Percentiles rank a stretch among this genome's conserved stretches.
Conservation (phyloP, 1,284 basidiomycete species). For the Mycosarcoma mackinlayi region DNA sequence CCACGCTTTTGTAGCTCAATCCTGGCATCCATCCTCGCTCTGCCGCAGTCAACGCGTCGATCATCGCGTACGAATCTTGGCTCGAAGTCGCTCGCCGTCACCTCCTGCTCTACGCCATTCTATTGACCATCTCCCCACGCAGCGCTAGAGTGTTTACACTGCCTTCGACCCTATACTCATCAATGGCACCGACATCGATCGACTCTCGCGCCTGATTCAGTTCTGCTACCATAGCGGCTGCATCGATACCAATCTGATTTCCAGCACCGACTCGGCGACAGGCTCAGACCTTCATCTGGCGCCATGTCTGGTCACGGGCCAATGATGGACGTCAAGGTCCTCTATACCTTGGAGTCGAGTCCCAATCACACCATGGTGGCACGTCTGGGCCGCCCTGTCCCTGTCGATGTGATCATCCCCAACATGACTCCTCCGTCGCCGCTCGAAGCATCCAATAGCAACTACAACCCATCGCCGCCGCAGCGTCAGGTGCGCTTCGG, state of each 20-base stretch:
- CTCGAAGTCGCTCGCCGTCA: too few species aligned
- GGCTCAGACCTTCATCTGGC: conserved; percentile 1
- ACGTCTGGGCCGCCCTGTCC: conserved; percentile 37
- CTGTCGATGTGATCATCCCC: conserved; percentile 55
- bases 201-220: conserved; percentile 9
- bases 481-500: conserved; percentile 49
- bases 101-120: too few species aligned
- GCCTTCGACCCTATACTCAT: not conserved
- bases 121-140: too few species aligned
- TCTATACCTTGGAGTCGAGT: conserved; percentile 64
- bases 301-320: conserved; percentile 55
- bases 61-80: too few species aligned
- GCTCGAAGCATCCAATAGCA: conserved; percentile 14
- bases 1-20: too few species aligned
- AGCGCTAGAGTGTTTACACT: not conserved
- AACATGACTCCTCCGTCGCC: conserved; percentile 45
- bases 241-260: conserved; percentile 5
- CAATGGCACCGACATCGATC: conserved; percentile 7
- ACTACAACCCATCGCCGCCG: conserved; percentile 25
- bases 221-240: not conserved
- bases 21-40: not conserved
- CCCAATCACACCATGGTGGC: conserved; percentile 64
- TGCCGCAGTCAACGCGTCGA: not conserved
- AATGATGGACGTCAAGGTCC: conserved; percentile 62
- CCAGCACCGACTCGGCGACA: not conserved